Evolutionary conservation across 768 basidiomycete genomes (phyloP).

Genomic region (Termitomyces sp.): DNA sequence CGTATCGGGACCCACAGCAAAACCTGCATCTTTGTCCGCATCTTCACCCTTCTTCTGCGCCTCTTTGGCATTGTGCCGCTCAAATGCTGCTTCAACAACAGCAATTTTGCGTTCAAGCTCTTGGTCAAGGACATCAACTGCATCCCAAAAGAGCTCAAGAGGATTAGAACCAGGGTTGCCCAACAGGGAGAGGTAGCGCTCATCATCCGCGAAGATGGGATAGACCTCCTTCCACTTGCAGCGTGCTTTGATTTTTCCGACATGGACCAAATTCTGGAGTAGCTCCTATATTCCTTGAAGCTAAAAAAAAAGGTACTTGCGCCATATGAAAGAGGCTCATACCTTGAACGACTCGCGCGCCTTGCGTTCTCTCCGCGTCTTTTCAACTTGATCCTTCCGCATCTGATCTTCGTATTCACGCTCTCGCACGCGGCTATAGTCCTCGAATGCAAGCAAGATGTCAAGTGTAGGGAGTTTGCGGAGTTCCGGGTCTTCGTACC

Average conservation of each 20-base stretch:
- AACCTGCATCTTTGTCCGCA: slow-evolving; percentile 22
- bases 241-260: slow-evolving; percentile 68
- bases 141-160: slow-evolving; percentile 94
- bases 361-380: slow-evolving; percentile 79
- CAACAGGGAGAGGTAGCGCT: slow-evolving; percentile 81
- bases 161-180: slow-evolving; percentile 94
- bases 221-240: slow-evolving; percentile 93
- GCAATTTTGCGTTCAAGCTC: slow-evolving; percentile 74
- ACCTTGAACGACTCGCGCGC: slow-evolving; percentile 90
- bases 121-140: slow-evolving; percentile 83
- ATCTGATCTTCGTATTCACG: slow-evolving; percentile 88
- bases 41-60: slow-evolving; percentile 22
- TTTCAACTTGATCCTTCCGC: slow-evolving; percentile 74
- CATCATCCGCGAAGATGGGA: slow-evolving; percentile 67
- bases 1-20: slow-evolving; percentile 49
- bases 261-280: slow-evolving; percentile 60
- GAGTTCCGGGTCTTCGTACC: slow-evolving; percentile 71
- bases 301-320: background rate
- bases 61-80: slow-evolving; percentile 34
- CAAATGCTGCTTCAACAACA: slow-evolving; percentile 58
- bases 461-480: slow-evolving; percentile 85
- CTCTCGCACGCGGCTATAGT: slow-evolving; percentile 86
- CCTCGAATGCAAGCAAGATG: slow-evolving; percentile 90
- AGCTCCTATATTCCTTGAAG: slow-evolving; percentile 43
- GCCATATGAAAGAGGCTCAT: slow-evolving; percentile 8